Conservation (phyloP, 805 yeast species). For the Wickerhamiella shivajii region DNA sequence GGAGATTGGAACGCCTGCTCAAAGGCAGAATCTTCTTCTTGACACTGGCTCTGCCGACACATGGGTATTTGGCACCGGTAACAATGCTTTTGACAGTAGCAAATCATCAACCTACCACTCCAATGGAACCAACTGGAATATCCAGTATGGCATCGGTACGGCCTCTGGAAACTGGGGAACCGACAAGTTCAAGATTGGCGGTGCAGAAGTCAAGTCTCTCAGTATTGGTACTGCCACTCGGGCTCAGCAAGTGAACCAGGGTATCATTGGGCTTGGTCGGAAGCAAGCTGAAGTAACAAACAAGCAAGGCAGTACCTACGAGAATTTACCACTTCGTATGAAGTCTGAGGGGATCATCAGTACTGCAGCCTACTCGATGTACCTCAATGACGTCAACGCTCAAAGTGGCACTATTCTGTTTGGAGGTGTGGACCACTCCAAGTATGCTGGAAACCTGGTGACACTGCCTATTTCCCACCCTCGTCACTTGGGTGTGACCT, state of each 20-base stretch:
- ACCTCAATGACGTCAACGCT: conserved; percentile 32
- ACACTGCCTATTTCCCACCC: conserved; percentile 27
- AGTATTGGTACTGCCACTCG: conserved; percentile 65
- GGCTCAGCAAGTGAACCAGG: conserved; percentile 45
- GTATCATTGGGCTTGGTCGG: conserved; percentile 33
- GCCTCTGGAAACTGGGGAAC: conserved; percentile 47
- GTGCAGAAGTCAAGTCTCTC: conserved; percentile 34
- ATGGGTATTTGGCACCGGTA: conserved; percentile 36
- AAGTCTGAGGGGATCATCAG: conserved; percentile 44
- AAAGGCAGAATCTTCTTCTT: conserved; percentile 39
- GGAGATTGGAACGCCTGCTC: conserved; percentile 42
- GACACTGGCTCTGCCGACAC: conserved; percentile 70
- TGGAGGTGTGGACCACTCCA: conserved; percentile 41
- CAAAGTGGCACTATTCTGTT: conserved; percentile 38
- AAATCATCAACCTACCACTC: conserved; percentile 19
- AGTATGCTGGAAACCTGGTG: conserved; percentile 32
- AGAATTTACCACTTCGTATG: conserved; percentile 52
- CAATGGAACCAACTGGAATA: conserved; percentile 19
- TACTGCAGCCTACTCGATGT: conserved; percentile 49
- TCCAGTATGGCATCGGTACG: conserved; percentile 35
- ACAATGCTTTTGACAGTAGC: not conserved
- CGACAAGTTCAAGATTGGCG: conserved; percentile 46
- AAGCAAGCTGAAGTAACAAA: conserved; percentile 39
- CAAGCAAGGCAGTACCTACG: conserved; percentile 27
- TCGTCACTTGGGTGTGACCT: conserved; percentile 22